These are phyloP conservation scores for Crepidotus variabilis DNA, from an alignment of 768 basidiomycete species.

Conservation along the genomic window DNA sequence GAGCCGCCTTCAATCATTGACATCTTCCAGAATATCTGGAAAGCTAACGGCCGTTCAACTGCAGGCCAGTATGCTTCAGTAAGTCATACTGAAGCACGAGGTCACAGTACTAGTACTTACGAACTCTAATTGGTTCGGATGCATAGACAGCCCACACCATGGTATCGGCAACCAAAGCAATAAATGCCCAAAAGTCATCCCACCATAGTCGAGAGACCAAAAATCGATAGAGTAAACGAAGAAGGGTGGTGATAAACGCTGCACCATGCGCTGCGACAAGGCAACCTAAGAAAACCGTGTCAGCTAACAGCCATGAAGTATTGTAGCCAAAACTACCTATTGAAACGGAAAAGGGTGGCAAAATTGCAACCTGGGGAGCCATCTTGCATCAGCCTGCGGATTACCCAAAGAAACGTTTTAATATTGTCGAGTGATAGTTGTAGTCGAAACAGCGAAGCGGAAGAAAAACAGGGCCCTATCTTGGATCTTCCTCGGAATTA, in stretches of 20 bases:
- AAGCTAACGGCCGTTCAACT: neutral
- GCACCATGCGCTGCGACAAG: slow-evolving; percentile 9
- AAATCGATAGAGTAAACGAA: slow-evolving; percentile 20
- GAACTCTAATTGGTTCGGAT: slow-evolving; percentile 1
- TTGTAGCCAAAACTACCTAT: neutral
- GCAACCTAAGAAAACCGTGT: neutral
- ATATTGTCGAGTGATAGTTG: too few relatives aligned
- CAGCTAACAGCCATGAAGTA: neutral
- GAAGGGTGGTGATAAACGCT: slow-evolving; percentile 16
- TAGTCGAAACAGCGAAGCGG: too few relatives aligned
- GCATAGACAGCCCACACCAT: slow-evolving; percentile 5
- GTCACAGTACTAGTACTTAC: slow-evolving; percentile 7
- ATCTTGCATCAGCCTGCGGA: too few relatives aligned
- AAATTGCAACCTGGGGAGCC: too few relatives aligned
- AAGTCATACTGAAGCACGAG: slow-evolving; percentile 8
- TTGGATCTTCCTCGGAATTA: neutral
- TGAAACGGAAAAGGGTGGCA: neutral
- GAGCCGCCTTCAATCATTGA: neutral
- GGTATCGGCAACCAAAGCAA: slow-evolving; percentile 16
- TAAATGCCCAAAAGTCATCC: slow-evolving; percentile 26
- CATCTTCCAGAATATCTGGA: neutral
- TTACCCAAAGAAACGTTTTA: too few relatives aligned
- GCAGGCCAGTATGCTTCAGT: neutral
- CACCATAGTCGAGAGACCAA: slow-evolving; percentile 23
- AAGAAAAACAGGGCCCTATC: neutral